Evolutionary conservation across 192 early-diverging fungal species (phyloP).

Genomic region (Lunasporangiospora selenospora): DNA sequence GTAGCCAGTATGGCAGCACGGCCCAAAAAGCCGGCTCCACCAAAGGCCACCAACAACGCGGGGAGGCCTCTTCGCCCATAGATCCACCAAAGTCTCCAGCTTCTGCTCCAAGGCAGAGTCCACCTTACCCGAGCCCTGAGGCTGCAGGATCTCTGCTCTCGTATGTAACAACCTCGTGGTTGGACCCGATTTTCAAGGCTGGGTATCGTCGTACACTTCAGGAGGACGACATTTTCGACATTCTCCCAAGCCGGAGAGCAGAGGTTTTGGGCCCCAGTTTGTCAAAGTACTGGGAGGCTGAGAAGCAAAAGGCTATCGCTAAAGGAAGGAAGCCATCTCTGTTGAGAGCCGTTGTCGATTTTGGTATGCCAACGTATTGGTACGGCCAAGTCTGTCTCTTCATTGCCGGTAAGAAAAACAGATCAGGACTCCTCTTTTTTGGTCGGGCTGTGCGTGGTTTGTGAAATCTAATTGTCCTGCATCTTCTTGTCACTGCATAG

Average conservation of each 20-base stretch:
- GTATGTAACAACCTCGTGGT: slow-evolving; percentile 24
- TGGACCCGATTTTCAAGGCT: slow-evolving; percentile 38
- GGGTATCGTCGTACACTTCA: slow-evolving; percentile 34
- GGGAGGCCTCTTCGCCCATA: background rate
- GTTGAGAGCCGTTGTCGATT: slow-evolving; percentile 8
- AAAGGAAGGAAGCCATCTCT: slow-evolving; percentile 13
- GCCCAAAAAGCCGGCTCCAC: no score
- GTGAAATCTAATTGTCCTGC: no score
- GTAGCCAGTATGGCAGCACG: background rate
- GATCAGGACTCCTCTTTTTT: no score
- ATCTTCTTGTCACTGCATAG: no score
- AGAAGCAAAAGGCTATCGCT: background rate
- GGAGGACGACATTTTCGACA: slow-evolving; percentile 42
- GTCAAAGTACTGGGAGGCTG: slow-evolving; percentile 9
- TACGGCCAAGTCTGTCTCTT: slow-evolving; percentile 3
- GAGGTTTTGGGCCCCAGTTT: background rate
- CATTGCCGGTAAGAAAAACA: slow-evolving; percentile 6
- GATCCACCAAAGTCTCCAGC: background rate
- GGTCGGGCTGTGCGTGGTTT: no score
- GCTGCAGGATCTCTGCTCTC: slow-evolving; percentile 29
- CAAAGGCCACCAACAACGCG: background rate
- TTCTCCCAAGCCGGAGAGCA: slow-evolving; percentile 25
- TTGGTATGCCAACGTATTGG: slow-evolving; percentile 20
- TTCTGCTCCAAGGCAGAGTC: background rate
- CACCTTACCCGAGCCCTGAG: slow-evolving; percentile 13